These are phyloP conservation scores for Vanilla planifolia DNA, from an alignment of 106 monocot species.

Conservation along the genomic window DNA sequence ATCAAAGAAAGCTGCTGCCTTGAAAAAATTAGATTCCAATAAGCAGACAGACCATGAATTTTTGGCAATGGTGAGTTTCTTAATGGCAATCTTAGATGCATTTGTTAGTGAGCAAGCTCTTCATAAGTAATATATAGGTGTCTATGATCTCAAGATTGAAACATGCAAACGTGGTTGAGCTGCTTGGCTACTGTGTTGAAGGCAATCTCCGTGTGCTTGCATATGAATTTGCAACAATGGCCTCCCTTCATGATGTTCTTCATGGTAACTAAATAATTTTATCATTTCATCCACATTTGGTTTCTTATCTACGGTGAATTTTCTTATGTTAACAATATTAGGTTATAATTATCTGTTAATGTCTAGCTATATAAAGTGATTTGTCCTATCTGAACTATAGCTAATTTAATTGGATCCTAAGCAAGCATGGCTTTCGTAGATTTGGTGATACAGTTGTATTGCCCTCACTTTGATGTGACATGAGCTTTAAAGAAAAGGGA, in stretches of 20 bases:
- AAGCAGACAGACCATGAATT: constrained; percentile 67
- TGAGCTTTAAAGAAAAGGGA: too few relatives aligned
- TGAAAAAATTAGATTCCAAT: constrained; percentile 59
- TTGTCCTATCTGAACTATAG: too few relatives aligned
- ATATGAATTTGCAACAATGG: constrained; percentile 88
- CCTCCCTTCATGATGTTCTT: constrained; percentile 80
- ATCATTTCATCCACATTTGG: too few relatives aligned
- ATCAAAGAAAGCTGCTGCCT: constrained; percentile 30
- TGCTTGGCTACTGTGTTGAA: constrained; percentile 68
- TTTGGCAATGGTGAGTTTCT: constrained; percentile 26
- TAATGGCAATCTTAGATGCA: not conserved
- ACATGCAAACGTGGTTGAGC: constrained; percentile 69
- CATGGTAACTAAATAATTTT: constrained; percentile 40
- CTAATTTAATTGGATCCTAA: too few relatives aligned
- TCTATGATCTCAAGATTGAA: constrained; percentile 53
- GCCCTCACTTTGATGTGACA: too few relatives aligned
- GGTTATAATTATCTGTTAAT: too few relatives aligned
- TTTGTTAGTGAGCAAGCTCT: not conserved
- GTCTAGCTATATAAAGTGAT: too few relatives aligned
- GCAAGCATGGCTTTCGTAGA: too few relatives aligned
- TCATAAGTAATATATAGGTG: not conserved
- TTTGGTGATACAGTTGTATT: too few relatives aligned
- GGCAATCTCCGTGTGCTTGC: constrained; percentile 50
- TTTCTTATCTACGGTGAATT: too few relatives aligned
- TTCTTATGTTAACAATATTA: too few relatives aligned